phyloP scores from a whole-genome alignment of 2,329 filamentous ascomycete species.

The Fusarium ramigenum region DNA sequence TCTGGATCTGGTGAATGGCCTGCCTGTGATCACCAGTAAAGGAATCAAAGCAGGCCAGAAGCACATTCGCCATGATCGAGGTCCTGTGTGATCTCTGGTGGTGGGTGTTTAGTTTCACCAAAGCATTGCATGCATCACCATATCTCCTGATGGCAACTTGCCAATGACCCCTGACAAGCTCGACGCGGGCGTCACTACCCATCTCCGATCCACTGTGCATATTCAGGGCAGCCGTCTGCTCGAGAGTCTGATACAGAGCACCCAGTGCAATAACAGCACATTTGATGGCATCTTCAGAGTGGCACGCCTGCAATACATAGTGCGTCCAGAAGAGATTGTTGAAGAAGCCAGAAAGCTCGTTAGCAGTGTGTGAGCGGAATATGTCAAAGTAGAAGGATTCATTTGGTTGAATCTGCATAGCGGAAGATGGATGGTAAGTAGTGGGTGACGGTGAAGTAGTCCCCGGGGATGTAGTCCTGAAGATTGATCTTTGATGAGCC shows the following conservation, averaged over 20 bases:
- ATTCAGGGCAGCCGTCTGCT: slow-evolving; percentile 61
- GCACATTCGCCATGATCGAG: slow-evolving; percentile 70
- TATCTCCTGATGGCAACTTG: slow-evolving; percentile 69
- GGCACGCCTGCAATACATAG: slow-evolving; percentile 70
- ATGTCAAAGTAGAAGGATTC: slow-evolving; percentile 70
- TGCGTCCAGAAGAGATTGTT: slow-evolving; percentile 72
- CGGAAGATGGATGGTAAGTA: slow-evolving; percentile 55
- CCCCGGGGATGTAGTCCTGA: slow-evolving; percentile 32
- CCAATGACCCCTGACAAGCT: slow-evolving; percentile 61
- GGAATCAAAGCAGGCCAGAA: slow-evolving; percentile 75
- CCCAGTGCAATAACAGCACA: slow-evolving; percentile 74
- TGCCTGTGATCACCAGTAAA: slow-evolving; percentile 71
- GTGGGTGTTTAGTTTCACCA: slow-evolving; percentile 56
- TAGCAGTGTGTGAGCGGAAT: slow-evolving; percentile 69
- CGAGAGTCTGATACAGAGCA: slow-evolving; percentile 72
- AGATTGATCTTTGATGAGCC: slow-evolving; percentile 29
- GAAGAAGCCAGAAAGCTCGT: slow-evolving; percentile 73
- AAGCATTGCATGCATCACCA: slow-evolving; percentile 62
- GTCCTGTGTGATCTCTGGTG: slow-evolving; percentile 60
- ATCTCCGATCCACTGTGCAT: slow-evolving; percentile 47
- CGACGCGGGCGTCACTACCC: slow-evolving; percentile 32
- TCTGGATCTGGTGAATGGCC: slow-evolving; percentile 70
- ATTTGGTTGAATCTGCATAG: slow-evolving; percentile 58
- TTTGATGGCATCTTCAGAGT: slow-evolving; percentile 68
- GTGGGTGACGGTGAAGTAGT: slow-evolving; percentile 44